Evolutionary conservation across 176 grass and related monocot species (phyloP), one percentile per base, ranked within the genome.

Genomic region (Echinochloa phyllopogon): DNA sequence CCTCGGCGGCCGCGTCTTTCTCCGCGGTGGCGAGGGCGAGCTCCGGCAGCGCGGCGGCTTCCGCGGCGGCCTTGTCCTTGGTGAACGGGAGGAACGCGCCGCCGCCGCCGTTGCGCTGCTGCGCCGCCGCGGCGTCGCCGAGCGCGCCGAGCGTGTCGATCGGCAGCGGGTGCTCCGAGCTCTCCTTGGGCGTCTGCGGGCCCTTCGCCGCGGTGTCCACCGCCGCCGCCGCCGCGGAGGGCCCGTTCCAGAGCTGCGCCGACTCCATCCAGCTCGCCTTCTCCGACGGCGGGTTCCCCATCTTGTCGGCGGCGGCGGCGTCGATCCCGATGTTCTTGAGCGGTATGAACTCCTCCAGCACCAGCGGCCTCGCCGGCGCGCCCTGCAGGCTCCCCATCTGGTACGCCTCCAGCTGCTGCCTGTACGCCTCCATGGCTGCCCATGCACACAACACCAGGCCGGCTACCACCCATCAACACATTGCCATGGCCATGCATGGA

Each of bases 191-290:
- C 16, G 81, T 90, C 80, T 83, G 75, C 38, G 93, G 90, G 1
- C 88, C 84, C 65, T 86, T 92, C 52, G 82, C 73, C 57, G 82
- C 69, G 20, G 75, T 81, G 76, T 90, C 87, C 11, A 5, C 71
- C 3, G 82, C 74, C 2, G 80, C 44, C 12, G 70, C 80, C 23
- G 7, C 13, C 51, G 55, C 43, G 8, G 38, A 37, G 25, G 91
- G 67, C 21, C 75, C 65, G 86, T 88, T 94, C 97, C 97, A 99
- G 27, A 99, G 97, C 85, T 99, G 97, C 53, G 97, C 94, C 8
- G 97, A 99, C 72, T 92, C 84, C 97, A 99, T 99, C 97, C 97
- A 99, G 84, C 60, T 99, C 44, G 91, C 92, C 89, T 99, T 99
- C 86, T 99, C 97, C 24, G 93, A 94, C 29, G 79, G 4, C 9